Evolutionary conservation across 2,329 filamentous ascomycete genomes (phyloP), one percentile per base, ranked within the genome.

Genomic region (Fusarium sp.): DNA sequence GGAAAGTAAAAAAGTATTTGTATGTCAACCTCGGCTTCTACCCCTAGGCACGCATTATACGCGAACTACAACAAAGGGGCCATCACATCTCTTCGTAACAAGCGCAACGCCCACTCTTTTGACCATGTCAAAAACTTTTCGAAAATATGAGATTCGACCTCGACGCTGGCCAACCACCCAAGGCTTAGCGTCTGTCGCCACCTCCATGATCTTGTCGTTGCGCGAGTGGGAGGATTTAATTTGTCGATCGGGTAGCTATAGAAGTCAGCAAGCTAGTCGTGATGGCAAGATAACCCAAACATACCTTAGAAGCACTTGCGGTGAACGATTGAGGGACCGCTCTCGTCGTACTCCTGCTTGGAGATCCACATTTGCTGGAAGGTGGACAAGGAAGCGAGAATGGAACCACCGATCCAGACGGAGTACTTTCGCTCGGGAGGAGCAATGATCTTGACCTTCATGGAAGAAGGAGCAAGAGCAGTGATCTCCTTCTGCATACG

Each of bases 321-420:
- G 92, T 98, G 95, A 81, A 98, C 95, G 83, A 98, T 98, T 82
- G 95, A 98, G 80, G 95, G 96, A 87, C 95, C 95, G 85, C 92
- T 96, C 94, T 98, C 96, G 89, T 99, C 96, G 91, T 98, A 98
- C 90, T 98, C 95, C 89, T 99, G 96, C 94, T 99, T 99, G 81
- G 96, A 99, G 91, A 99, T 98, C 96, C 96, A 99, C 96, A 99
- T 99, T 89, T 99, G 96, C 90, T 99, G 96, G 95, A 99, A 99
- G 86, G 96, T 99, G 78, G 96, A 99, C 81, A 99, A 93, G 75
- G 96, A 99, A 79, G 96, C 96, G 82, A 99, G 88, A 88, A 99
- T 99, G 85, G 96, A 99, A 91, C 96, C 96, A 96, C 96, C 96
- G 85, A 99, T 99, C 96, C 96, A 99, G 90, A 99, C 96, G 74